Evolutionary conservation across 176 grass and related monocot species (phyloP).

Genomic region (Poa pratensis): DNA sequence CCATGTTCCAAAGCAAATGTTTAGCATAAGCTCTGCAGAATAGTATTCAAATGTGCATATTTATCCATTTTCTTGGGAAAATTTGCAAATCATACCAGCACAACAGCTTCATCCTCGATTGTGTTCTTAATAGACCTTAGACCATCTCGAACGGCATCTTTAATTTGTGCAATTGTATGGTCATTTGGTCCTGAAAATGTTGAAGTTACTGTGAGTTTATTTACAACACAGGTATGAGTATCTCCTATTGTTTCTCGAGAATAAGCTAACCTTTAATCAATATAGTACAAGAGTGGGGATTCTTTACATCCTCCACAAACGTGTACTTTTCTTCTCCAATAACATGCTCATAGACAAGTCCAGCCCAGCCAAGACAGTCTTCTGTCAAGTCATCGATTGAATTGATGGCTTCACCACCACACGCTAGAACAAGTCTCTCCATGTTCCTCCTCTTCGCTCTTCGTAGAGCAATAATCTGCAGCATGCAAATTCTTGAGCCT

Average conservation of each 20-base stretch:
- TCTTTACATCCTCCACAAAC: constrained; percentile 95
- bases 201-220: constrained; percentile 31
- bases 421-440: constrained; percentile 92
- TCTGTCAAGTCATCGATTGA: constrained; percentile 91
- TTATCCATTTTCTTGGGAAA: background rate
- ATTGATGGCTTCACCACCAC: constrained; percentile 90
- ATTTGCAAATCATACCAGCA: constrained; percentile 66
- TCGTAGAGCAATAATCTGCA: constrained; percentile 91
- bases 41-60: background rate
- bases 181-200: constrained; percentile 86
- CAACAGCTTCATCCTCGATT: constrained; percentile 88
- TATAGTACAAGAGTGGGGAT: constrained; percentile 93
- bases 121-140: constrained; percentile 96
- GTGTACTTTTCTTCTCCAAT: constrained; percentile 99
- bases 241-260: background rate
- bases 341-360: constrained; percentile 92
- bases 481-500: constrained; percentile 27
- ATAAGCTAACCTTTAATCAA: constrained; percentile 88
- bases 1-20: too few species aligned
- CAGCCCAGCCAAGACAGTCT: constrained; percentile 95
- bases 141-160: constrained; percentile 92
- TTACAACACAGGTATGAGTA: background rate
- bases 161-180: constrained; percentile 98
- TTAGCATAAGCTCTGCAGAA: background rate
- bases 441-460: constrained; percentile 98